Evolutionary conservation across 352 stramenopile genomes (phyloP).

Genomic region (Globisporangium spinosum): DNA sequence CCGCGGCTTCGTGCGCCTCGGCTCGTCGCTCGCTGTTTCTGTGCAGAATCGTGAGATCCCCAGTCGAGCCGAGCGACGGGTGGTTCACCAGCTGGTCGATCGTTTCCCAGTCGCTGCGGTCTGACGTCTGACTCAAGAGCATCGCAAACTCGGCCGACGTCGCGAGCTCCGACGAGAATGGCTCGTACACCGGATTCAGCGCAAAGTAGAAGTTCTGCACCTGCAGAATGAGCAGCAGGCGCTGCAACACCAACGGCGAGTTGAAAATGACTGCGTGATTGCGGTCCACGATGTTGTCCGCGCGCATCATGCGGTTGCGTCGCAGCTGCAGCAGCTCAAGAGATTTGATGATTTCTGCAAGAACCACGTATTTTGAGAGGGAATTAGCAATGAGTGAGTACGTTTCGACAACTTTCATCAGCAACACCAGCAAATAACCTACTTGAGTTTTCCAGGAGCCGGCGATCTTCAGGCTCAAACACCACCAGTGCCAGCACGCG

Average conservation of each 20-base stretch:
- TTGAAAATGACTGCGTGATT: constrained; percentile 94
- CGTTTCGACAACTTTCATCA: neutral
- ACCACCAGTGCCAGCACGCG: constrained; percentile 93
- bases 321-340: constrained; percentile 90
- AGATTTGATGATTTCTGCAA: constrained; percentile 90
- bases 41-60: constrained; percentile 55
- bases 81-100: constrained; percentile 62
- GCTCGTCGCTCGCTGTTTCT: constrained; percentile 21
- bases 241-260: constrained; percentile 63
- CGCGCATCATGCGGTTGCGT: constrained; percentile 66
- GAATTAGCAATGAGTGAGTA: neutral
- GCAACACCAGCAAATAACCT: constrained; percentile 16
- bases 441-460: constrained; percentile 90
- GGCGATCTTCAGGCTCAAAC: constrained; percentile 94
- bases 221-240: constrained; percentile 67
- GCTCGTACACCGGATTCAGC: constrained; percentile 77
- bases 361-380: neutral
- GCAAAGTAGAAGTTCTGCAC: constrained; percentile 87
- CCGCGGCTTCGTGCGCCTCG: neutral
- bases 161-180: constrained; percentile 76
- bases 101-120: constrained; percentile 71
- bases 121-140: constrained; percentile 67
- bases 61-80: constrained; percentile 36
- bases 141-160: constrained; percentile 80
- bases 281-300: constrained; percentile 87